Evolutionary conservation across 2,329 filamentous ascomycete genomes (phyloP).

Genomic region (Sclerotinia sclerotiorum): DNA sequence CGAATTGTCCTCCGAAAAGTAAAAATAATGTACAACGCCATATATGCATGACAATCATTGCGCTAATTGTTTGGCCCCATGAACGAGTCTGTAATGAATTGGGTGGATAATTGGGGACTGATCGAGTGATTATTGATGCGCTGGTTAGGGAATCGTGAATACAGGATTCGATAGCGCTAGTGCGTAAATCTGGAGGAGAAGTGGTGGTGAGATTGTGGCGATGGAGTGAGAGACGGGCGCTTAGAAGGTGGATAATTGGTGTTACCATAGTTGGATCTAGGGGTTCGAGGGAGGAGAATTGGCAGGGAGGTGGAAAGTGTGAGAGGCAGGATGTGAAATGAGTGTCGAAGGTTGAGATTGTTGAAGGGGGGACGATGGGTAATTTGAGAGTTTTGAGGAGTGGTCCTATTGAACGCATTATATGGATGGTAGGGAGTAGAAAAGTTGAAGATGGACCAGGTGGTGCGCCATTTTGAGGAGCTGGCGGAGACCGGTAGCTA

Average conservation of each 20-base stretch:
- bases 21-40: constrained; percentile 85
- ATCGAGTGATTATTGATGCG: constrained; percentile 69
- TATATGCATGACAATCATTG: constrained; percentile 76
- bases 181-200: constrained; percentile 64
- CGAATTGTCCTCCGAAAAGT: constrained; percentile 70
- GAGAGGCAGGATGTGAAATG: constrained; percentile 75
- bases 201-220: constrained; percentile 80
- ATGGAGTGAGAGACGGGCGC: constrained; percentile 80
- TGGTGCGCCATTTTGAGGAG: constrained; percentile 49
- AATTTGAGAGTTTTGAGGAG: constrained; percentile 69
- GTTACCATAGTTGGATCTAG: constrained; percentile 74
- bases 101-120: constrained; percentile 46
- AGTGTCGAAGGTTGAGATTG: constrained; percentile 75
- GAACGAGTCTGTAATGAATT: constrained; percentile 25
- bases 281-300: constrained; percentile 62
- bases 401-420: constrained; percentile 74
- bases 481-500: constrained; percentile 46
- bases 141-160: constrained; percentile 75
- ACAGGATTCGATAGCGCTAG: constrained; percentile 75
- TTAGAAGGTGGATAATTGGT: constrained; percentile 76
- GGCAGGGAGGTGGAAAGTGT: constrained; percentile 73
- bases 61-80: constrained; percentile 51
- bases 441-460: constrained; percentile 62
- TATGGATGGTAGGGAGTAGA: constrained; percentile 76
- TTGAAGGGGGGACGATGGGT: constrained; percentile 63